These are phyloP conservation scores for Eucalyptus cloeziana DNA, from an alignment of 345 rosid genomes.

Conservation along the genomic window DNA sequence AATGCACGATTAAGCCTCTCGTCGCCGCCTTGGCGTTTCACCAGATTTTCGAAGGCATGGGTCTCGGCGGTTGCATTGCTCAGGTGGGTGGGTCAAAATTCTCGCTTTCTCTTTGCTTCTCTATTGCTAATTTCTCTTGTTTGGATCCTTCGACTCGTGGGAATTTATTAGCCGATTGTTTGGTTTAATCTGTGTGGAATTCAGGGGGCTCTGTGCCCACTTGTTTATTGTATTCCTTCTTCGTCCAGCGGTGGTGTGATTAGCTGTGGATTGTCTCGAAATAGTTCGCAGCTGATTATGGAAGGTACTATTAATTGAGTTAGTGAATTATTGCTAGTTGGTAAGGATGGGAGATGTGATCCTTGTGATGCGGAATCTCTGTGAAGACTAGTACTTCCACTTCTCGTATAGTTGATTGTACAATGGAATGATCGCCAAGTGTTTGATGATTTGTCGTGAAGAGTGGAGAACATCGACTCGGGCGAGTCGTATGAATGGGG, in stretches of 20 bases:
- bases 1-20: slow-evolving; percentile 85
- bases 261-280: not conserved
- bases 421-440: not conserved
- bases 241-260: not conserved
- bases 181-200: not conserved
- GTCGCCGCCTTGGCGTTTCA: slow-evolving; percentile 87
- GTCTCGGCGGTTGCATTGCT: slow-evolving; percentile 98
- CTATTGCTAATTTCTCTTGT: not conserved
- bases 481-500: not conserved
- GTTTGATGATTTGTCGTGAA: not conserved
- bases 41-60: slow-evolving; percentile 93
- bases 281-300: not conserved
- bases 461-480: not conserved
- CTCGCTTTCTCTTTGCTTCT: not conserved
- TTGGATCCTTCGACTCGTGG: not conserved
- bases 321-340: not conserved
- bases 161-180: not conserved
- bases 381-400: not conserved
- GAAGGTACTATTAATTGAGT: not conserved
- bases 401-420: not conserved
- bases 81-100: slow-evolving; percentile 36
- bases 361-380: not conserved
- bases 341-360: not conserved
- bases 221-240: not conserved
- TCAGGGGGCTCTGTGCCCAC: not conserved